These are phyloP conservation scores for Phytophthora fragariae DNA, from an alignment of 352 stramenopile species.

Conservation along the genomic window DNA sequence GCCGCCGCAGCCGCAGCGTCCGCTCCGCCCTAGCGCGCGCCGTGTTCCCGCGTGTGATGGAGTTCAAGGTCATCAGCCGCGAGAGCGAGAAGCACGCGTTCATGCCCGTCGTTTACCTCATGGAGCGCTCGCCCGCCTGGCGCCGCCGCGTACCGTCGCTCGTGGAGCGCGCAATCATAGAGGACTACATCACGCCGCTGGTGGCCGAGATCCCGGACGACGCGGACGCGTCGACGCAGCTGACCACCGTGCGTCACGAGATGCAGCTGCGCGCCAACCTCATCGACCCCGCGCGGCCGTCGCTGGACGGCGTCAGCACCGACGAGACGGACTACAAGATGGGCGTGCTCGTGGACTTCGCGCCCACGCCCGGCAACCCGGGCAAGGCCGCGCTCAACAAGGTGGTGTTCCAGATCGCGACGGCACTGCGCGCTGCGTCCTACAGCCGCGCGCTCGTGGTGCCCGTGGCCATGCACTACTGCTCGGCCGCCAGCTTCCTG, in stretches of 20 bases:
- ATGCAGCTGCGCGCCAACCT: conserved; percentile 58
- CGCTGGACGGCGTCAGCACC: conserved; percentile 40
- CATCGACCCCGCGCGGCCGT: conserved; percentile 38
- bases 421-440: conserved; percentile 46
- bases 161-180: conserved; percentile 60
- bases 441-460: conserved; percentile 64
- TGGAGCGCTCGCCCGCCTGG: conserved; percentile 68
- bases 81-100: conserved; percentile 82
- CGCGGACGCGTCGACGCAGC: conserved; percentile 23
- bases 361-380: conserved; percentile 27
- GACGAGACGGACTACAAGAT: conserved; percentile 72
- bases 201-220: conserved; percentile 33
- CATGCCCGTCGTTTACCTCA: conserved; percentile 78
- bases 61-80: conserved; percentile 82
- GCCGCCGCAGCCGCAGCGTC: conserved; percentile 27
- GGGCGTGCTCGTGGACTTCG: conserved; percentile 65
- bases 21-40: conserved; percentile 45
- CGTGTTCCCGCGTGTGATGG: conserved; percentile 71
- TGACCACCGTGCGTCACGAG: conserved; percentile 41
- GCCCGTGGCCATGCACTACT: conserved; percentile 73
- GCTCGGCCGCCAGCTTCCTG: conserved; percentile 54
- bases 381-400: conserved; percentile 62
- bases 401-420: conserved; percentile 61
- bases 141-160: conserved; percentile 50
- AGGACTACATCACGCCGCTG: conserved; percentile 70